phyloP scores from a whole-genome alignment of 1,284 basidiomycete genomes.

The Cryptococcus hybrid region DNA sequence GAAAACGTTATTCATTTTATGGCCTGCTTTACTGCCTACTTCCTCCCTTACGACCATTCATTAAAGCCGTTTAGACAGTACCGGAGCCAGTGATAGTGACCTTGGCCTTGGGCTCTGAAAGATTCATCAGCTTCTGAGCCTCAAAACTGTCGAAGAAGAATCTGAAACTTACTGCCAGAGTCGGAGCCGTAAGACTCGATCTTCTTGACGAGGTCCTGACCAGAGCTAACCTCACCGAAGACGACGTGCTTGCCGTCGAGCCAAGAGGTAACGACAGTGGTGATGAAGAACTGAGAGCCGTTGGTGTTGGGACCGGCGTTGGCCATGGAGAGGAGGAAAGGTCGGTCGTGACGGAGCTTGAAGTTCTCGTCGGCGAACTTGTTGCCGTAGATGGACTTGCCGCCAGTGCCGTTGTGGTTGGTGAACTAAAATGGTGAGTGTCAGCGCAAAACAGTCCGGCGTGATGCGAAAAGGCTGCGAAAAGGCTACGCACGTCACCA shows the following conservation, averaged over 20 bases:
- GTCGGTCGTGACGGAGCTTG: conserved; percentile 64
- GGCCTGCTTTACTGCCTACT: no score
- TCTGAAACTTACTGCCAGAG: conserved; percentile 43
- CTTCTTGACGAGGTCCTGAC: conserved; percentile 68
- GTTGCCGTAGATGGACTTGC: conserved; percentile 89
- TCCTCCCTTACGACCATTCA: no score
- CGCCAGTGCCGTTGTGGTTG: conserved; percentile 75
- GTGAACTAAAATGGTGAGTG: conserved; percentile 48
- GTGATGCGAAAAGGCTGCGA: background rate
- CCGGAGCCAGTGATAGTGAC: conserved; percentile 49
- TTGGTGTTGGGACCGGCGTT: conserved; percentile 58
- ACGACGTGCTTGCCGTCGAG: conserved; percentile 75
- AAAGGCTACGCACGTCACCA: conserved; percentile 40
- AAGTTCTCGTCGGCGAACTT: conserved; percentile 94
- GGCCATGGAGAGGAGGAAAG: conserved; percentile 83
- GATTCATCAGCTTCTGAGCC: background rate
- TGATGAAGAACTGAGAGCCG: conserved; percentile 75
- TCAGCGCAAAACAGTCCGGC: conserved; percentile 3
- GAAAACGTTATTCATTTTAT: no score
- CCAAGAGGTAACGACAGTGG: conserved; percentile 59
- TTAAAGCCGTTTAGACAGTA: conserved; percentile 27
- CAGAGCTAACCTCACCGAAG: conserved; percentile 81
- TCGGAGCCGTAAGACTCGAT: conserved; percentile 50
- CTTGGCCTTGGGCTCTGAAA: conserved; percentile 44
- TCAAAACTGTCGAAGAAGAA: background rate